phyloP scores from a whole-genome alignment of 2,329 filamentous ascomycete species.

The Talaromyces sp. region DNA sequence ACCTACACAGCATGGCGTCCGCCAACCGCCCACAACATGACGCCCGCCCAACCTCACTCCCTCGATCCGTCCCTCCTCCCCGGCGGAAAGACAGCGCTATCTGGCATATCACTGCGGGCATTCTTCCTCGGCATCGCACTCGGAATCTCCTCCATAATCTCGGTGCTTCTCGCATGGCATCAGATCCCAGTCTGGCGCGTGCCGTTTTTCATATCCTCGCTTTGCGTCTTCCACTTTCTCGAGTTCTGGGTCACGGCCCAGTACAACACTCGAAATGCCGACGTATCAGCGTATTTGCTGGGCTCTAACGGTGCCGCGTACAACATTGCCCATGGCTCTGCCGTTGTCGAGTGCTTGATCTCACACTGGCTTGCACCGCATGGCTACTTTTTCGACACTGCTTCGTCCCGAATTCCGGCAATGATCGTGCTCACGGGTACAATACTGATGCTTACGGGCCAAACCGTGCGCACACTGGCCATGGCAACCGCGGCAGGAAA shows the following conservation, averaged over 20 bases:
- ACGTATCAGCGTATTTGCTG: constrained; percentile 72
- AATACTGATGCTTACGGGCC: constrained; percentile 61
- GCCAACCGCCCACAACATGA: neutral
- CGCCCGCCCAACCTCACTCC: neutral
- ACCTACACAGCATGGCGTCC: constrained; percentile 6
- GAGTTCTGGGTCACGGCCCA: constrained; percentile 88
- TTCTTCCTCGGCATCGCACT: constrained; percentile 39
- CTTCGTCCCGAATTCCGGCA: constrained; percentile 22
- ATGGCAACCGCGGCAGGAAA: constrained; percentile 86
- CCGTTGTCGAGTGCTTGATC: constrained; percentile 64
- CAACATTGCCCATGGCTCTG: constrained; percentile 71
- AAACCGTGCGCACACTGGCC: constrained; percentile 69
- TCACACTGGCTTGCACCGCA: constrained; percentile 22
- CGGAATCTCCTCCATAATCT: constrained; percentile 27
- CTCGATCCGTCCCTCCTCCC: constrained; percentile 30
- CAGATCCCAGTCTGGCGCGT: constrained; percentile 49
- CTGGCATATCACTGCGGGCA: constrained; percentile 41
- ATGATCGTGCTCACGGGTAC: constrained; percentile 53
- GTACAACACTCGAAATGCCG: constrained; percentile 71
- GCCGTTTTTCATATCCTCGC: constrained; percentile 49
- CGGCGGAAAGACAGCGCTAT: constrained; percentile 36
- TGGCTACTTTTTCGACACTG: constrained; percentile 41
- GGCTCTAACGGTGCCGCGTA: constrained; percentile 80
- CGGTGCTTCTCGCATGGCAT: constrained; percentile 22
- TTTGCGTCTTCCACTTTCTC: constrained; percentile 87